Conservation (phyloP, 805 yeast genomes). For the Candida boleticola region DNA sequence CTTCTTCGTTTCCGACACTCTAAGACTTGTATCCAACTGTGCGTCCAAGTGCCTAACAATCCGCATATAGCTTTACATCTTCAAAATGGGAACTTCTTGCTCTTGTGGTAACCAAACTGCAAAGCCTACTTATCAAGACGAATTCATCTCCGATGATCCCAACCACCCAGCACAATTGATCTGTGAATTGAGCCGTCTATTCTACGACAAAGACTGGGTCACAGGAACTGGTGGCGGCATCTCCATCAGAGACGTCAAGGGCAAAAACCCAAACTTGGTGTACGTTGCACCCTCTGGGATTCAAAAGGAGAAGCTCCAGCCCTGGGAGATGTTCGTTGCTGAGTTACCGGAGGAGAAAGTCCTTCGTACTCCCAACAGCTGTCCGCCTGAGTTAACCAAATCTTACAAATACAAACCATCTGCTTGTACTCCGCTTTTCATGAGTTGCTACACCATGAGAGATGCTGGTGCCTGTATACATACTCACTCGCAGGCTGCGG, state of each 20-base stretch:
- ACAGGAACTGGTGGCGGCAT: constrained; percentile 97
- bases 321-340: constrained; percentile 78
- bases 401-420: constrained; percentile 69
- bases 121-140: no score
- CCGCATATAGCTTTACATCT: no score
- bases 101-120: no score
- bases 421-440: constrained; percentile 88
- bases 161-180: constrained; percentile 81
- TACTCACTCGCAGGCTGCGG: constrained; percentile 90
- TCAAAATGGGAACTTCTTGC: no score
- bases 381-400: constrained; percentile 35
- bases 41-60: no score
- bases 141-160: constrained; percentile 43
- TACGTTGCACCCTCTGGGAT: constrained; percentile 95
- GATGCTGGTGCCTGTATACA: constrained; percentile 92
- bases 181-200: constrained; percentile 73
- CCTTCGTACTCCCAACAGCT: constrained; percentile 55
- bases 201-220: constrained; percentile 85
- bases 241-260: constrained; percentile 58
- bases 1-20: no score
- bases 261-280: constrained; percentile 44
- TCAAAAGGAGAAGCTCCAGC: constrained; percentile 84
- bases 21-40: no score
- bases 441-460: constrained; percentile 65
- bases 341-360: constrained; percentile 52